Base-by-base conservation (phyloP, 257 asterid species). In the Anisodus acutangulus region DNA sequence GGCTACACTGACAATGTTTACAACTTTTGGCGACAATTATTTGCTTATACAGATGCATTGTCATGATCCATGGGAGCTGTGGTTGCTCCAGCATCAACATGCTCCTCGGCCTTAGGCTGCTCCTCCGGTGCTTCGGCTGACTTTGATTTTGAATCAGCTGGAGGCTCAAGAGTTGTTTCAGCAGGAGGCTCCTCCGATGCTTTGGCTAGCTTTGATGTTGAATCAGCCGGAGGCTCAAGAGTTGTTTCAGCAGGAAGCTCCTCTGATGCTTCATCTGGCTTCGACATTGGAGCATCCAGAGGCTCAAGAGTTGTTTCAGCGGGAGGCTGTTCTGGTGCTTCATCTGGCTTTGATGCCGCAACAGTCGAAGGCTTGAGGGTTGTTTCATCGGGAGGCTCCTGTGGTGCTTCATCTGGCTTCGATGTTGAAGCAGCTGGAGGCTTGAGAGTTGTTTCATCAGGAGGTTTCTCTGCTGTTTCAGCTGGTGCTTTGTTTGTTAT, bases 71-170 rank as follows among this genome's bases (percentile, higher is more conserved):
- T 47, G 49, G 86, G 82, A 45, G 85, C 22, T 45, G 45, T 6
- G 0, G 13, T 31, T 11, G 87, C 47, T 84, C 81, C 88, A 85
- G 67, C 59, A 57, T 85, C 86, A 9, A 62, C 57, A 9, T 26
- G 88, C 69, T 82, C 88, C 86, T 85, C 92, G 22, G 54, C 82
- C 82, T 85, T 86, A 62, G 76, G 82, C 78, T 82, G 89, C 74
- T 80, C 86, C 59, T 84, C 91, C 19, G 71, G 10, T 53, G 84
- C 64, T 19, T 62, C 81, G 9, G 49, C 88, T 31, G 83, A 69
- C 45, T 64, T 85, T 59, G 82, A 64, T 83, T 70, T 66, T 53
- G 66, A 74, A 80, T 83, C 88, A 78, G 72, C 81, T 3, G 53
- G 79, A 60, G 58, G 53, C 3, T 80, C 43, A 57, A 39, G 62